Evolutionary conservation across 2,329 filamentous ascomycete genomes (phyloP), one percentile per base, ranked within the genome.

Genomic region (Colletotrichum graminicola): DNA sequence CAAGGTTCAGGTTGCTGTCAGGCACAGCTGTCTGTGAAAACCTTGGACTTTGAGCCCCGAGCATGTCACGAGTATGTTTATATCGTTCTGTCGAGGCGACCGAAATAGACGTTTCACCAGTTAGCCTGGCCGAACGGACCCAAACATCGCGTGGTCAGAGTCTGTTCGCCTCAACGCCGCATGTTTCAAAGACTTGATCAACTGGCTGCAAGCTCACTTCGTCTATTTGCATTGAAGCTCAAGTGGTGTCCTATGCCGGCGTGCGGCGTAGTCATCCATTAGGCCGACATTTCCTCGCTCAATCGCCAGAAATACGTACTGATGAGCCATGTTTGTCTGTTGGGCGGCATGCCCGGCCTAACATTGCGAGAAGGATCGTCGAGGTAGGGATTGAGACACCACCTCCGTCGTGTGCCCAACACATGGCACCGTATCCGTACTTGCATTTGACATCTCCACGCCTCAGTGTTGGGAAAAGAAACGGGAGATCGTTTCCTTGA

Each of bases 101-200:
- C 34, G 69, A 69, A 69, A 69, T 72, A 72, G 66, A 64, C 59
- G 16, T 34, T 64, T 23, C 29, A 56, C 47, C 41, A 59, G 36
- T 16, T 49, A 62, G 57, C 51, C 43, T 52, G 43, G 52, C 47
- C 65, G 64, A 68, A 68, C 64, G 36, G 52, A 71, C 68, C 49
- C 57, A 62, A 68, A 52, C 57, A 70, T 65, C 55, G 66, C 66
- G 47, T 72, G 54, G 66, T 67, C 54, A 62, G 61, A 43, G 70
- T 69, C 70, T 72, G 66, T 71, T 66, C 70, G 70, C 70, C 67
- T 71, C 36, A 66, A 62, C 67, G 70, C 70, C 70, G 62, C 67
- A 62, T 71, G 70, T 72, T 72, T 71, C 70, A 72, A 62, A 62
- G 43, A 71, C 47, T 56, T 61, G 66, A 72, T 57, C 67, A 66